Evolutionary conservation across 23 red algal species (phyloP), one percentile per base, ranked within the genome.

Genomic region (Gracilaria vermiculophylla): DNA sequence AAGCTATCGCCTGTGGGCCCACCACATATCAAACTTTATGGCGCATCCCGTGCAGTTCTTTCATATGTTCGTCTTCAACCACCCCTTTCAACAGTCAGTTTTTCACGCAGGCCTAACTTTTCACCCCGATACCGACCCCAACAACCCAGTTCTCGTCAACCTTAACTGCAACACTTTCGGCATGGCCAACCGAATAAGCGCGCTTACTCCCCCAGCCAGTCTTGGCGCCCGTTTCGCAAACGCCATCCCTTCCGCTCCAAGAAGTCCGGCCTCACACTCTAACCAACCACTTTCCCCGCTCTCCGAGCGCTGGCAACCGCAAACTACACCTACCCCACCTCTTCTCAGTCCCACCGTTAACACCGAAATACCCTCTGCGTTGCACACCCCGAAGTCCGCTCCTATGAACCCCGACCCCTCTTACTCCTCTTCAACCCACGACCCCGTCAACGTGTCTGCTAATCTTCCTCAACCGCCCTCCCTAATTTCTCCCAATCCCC

Each of bases 101-200:
- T 88, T 77, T 78, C 62, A 88, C 27, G 84, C 84, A 49, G 84
- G 84, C 53, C 66, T 88, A 70, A 88, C 84, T 62, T 88, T 88
- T 78, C 70, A 88, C 50, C 84, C 84, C 62, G 69, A 88, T 29
- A 88, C 84, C 62, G 84, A 88, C 69, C 84, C 84, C 35, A 41
- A 65, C 69, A 76, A 78, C 69, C 84, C 84, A 16, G 84, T 88
- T 17, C 72, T 88, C 54, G 52, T 88, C 84, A 88, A 88, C 69
- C 49, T 88, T 49, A 88, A 88, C 72, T 77, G 84, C 57, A 65
- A 50, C 14, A 58, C 50, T 5, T 88, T 88, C 53, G 84, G 84
- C 47, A 88, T 88, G 84, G 67, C 84, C 34, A 69, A 88, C 27
- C 84, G 84, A 8, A 88, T 88, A 66, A 88, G 51, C 39, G 60